Conservation (phyloP, 1,139 yeast species). For the Geotrichum aggregatum region DNA sequence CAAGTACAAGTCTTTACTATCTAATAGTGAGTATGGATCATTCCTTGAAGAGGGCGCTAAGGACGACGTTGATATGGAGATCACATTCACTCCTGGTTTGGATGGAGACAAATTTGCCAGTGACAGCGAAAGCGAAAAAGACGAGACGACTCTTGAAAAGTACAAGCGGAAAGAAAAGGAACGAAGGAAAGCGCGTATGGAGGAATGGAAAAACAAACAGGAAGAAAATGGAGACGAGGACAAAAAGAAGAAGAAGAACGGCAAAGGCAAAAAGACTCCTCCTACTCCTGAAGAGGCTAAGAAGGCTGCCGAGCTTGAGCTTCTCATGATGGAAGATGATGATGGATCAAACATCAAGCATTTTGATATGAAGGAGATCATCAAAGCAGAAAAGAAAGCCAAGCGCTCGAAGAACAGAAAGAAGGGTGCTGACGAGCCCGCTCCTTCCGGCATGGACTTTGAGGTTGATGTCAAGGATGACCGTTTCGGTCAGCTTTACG, state of each 20-base stretch:
- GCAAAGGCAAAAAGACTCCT: slow-evolving; percentile 27
- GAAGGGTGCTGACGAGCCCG: slow-evolving; percentile 46
- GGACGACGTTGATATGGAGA: slow-evolving; percentile 86
- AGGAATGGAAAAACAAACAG: slow-evolving; percentile 58
- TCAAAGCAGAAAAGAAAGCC: slow-evolving; percentile 45
- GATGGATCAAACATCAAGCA: slow-evolving; percentile 51
- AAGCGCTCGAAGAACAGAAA: slow-evolving; percentile 63
- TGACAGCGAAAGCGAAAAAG: slow-evolving; percentile 43
- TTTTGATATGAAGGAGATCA: slow-evolving; percentile 61
- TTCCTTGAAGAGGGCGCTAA: slow-evolving; percentile 45
- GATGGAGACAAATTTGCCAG: slow-evolving; percentile 43
- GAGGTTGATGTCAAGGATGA: slow-evolving; percentile 75
- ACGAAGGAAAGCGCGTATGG: slow-evolving; percentile 77
- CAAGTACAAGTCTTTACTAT: slow-evolving; percentile 63
- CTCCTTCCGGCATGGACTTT: slow-evolving; percentile 26
- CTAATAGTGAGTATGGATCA: slow-evolving; percentile 41
- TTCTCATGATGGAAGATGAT: slow-evolving; percentile 68
- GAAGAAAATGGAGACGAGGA: slow-evolving; percentile 45
- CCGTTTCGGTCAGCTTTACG: slow-evolving; percentile 83
- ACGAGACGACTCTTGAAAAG: slow-evolving; percentile 76
- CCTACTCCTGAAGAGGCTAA: slow-evolving; percentile 35
- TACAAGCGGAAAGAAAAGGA: slow-evolving; percentile 88
- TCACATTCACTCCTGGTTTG: slow-evolving; percentile 89
- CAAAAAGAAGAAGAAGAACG: slow-evolving; percentile 30
- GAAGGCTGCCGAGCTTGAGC: slow-evolving; percentile 66